phyloP scores from a whole-genome alignment of 106 monocot species.

The Apostasia shenzhenica region DNA sequence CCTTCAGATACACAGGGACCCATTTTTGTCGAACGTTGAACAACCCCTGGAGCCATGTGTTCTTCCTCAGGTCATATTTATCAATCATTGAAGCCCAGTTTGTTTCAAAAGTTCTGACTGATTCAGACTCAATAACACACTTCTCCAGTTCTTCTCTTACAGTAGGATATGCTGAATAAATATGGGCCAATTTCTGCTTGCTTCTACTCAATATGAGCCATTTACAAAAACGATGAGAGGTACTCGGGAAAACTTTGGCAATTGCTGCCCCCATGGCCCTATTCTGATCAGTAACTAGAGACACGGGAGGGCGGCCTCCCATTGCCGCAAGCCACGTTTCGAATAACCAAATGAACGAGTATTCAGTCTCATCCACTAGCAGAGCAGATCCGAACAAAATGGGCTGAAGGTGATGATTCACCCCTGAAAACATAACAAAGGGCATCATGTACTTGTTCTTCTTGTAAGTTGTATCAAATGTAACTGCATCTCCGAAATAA shows the following conservation, averaged over 20 bases:
- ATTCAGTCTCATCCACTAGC: slow-evolving; percentile 88
- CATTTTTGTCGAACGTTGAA: slow-evolving; percentile 86
- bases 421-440: slow-evolving; percentile 84
- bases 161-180: slow-evolving; percentile 62
- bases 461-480: slow-evolving; percentile 88
- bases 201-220: slow-evolving; percentile 90
- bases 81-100: slow-evolving; percentile 70
- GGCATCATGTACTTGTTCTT: slow-evolving; percentile 99
- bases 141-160: slow-evolving; percentile 71
- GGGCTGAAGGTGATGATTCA: slow-evolving; percentile 90
- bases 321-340: slow-evolving; percentile 92
- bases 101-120: slow-evolving; percentile 65
- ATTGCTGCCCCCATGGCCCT: slow-evolving; percentile 75
- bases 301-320: slow-evolving; percentile 66
- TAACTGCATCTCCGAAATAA: slow-evolving; percentile 83
- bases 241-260: slow-evolving; percentile 71
- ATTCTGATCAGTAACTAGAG: slow-evolving; percentile 86
- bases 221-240: slow-evolving; percentile 91
- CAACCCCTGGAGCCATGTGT: slow-evolving; percentile 82
- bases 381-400: slow-evolving; percentile 88
- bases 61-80: slow-evolving; percentile 80
- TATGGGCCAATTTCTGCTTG: slow-evolving; percentile 84
- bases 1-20: slow-evolving; percentile 77
- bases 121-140: slow-evolving; percentile 71
- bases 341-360: slow-evolving; percentile 87